phyloP scores from a whole-genome alignment of 352 stramenopile species.

The Phytophthora sp. region DNA sequence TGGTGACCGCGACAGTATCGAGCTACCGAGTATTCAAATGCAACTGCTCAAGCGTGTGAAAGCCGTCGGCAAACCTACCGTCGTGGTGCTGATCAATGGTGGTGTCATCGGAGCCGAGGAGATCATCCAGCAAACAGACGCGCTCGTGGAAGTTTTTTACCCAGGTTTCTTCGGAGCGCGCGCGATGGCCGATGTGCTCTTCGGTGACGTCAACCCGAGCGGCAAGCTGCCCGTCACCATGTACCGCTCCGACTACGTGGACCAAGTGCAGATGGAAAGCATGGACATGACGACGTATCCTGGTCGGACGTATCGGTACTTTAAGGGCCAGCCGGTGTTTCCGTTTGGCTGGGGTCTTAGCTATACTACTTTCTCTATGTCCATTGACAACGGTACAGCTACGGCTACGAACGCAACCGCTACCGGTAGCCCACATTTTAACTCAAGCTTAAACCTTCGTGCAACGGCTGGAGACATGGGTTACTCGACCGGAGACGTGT shows the following conservation, averaged over 20 bases:
- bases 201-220: slow-evolving; percentile 78
- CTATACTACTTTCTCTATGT: slow-evolving; percentile 82
- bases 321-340: slow-evolving; percentile 82
- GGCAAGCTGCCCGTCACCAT: slow-evolving; percentile 87
- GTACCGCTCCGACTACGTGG: slow-evolving; percentile 74
- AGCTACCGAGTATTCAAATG: slow-evolving; percentile 68
- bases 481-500: too few species aligned
- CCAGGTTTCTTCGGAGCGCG: slow-evolving; percentile 73
- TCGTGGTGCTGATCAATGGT: slow-evolving; percentile 89
- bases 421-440: too few species aligned
- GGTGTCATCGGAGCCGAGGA: slow-evolving; percentile 77
- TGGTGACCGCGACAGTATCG: slow-evolving; percentile 66
- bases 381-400: slow-evolving; percentile 5
- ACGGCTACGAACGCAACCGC: neutral
- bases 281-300: slow-evolving; percentile 89
- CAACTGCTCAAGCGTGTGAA: slow-evolving; percentile 69
- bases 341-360: slow-evolving; percentile 88
- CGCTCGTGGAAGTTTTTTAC: slow-evolving; percentile 77
- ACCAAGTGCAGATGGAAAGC: slow-evolving; percentile 74
- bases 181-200: slow-evolving; percentile 83
- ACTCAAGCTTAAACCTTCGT: neutral
- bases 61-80: slow-evolving; percentile 51
- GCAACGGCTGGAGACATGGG: slow-evolving; percentile 20
- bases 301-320: slow-evolving; percentile 90
- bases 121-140: slow-evolving; percentile 60